phyloP scores from a whole-genome alignment of 495 filamentous ascomycete genomes.

The Durotheca rogersii region DNA sequence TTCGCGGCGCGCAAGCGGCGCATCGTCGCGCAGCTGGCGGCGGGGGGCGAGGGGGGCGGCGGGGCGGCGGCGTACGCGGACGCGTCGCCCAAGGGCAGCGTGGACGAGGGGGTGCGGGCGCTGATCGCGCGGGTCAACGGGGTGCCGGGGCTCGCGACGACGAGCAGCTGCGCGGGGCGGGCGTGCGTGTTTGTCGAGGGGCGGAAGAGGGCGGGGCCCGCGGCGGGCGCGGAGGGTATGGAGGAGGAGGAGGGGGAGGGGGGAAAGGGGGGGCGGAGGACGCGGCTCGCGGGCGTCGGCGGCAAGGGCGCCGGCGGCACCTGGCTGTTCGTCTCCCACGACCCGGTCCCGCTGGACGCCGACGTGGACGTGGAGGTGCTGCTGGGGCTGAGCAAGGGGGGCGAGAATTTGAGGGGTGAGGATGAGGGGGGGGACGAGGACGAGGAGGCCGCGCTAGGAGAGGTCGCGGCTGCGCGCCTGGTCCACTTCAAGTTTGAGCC shows the following conservation, averaged over 20 bases:
- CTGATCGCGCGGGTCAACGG: conserved; percentile 76
- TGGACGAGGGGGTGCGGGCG: conserved; percentile 73
- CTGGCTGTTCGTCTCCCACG: conserved; percentile 89
- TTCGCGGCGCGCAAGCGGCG: conserved; percentile 63
- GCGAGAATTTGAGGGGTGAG: neutral
- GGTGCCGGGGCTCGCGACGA: conserved; percentile 74
- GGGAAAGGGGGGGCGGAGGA: conserved; percentile 5
- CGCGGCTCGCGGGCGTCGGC: conserved; percentile 56
- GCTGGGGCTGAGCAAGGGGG: conserved; percentile 6
- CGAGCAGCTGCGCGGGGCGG: conserved; percentile 85
- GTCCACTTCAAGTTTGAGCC: conserved; percentile 93
- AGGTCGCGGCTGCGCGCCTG: conserved; percentile 57
- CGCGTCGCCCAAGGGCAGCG: conserved; percentile 79
- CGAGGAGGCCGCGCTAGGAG: too few species aligned
- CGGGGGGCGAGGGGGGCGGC: too few species aligned
- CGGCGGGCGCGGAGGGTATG: conserved; percentile 17
- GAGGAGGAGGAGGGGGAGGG: conserved; percentile 15
- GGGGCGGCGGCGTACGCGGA: too few species aligned
- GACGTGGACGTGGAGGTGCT: conserved; percentile 19
- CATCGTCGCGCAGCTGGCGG: conserved; percentile 65
- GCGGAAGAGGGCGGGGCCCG: conserved; percentile 43
- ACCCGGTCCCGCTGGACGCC: conserved; percentile 52
- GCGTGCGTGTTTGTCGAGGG: conserved; percentile 87
- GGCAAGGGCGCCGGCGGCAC: conserved; percentile 78
- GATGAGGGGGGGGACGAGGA: too few species aligned